Percentiles rank a stretch among this genome's conserved stretches.
Conservation (phyloP, 139 green algal genomes). For the Spirogloea muscicola region DNA sequence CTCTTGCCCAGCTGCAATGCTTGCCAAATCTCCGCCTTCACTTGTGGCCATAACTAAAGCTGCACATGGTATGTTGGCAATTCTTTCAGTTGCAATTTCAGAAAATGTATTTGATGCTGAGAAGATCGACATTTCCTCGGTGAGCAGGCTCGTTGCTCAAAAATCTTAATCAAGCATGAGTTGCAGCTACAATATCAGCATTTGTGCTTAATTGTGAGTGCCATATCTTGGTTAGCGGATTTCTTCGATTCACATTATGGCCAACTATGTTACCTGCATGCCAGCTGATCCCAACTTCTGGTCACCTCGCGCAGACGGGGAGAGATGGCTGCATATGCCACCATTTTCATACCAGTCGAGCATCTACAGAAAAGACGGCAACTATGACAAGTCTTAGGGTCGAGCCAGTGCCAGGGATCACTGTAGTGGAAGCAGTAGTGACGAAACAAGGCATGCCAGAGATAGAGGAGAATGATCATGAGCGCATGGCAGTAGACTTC, state of each 20-base stretch:
- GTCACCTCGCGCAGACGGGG: slow-evolving; percentile 14
- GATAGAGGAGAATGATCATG: not conserved
- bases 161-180: not conserved
- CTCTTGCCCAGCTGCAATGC: not conserved
- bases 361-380: not conserved
- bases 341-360: slow-evolving; percentile 12
- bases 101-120: not conserved
- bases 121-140: too few relatives aligned
- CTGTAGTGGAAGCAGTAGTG: slow-evolving; percentile 4
- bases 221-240: not conserved
- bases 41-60: slow-evolving; percentile 2
- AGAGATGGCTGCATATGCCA: slow-evolving; percentile 36
- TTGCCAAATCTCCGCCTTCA: not conserved
- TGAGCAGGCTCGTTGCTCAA: too few relatives aligned
- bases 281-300: too few relatives aligned
- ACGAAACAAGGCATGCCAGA: too few relatives aligned
- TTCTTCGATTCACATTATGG: too few relatives aligned
- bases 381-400: slow-evolving; percentile 15
- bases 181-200: not conserved
- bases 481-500: slow-evolving; percentile 21
- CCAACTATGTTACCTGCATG: too few relatives aligned
- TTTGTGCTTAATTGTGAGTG: not conserved
- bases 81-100: not conserved
- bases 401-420: slow-evolving; percentile 8
- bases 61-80: slow-evolving; percentile 23